These are phyloP conservation scores for Castanea sativa DNA, from an alignment of 306 rosid genomes.

Conservation along the genomic window DNA sequence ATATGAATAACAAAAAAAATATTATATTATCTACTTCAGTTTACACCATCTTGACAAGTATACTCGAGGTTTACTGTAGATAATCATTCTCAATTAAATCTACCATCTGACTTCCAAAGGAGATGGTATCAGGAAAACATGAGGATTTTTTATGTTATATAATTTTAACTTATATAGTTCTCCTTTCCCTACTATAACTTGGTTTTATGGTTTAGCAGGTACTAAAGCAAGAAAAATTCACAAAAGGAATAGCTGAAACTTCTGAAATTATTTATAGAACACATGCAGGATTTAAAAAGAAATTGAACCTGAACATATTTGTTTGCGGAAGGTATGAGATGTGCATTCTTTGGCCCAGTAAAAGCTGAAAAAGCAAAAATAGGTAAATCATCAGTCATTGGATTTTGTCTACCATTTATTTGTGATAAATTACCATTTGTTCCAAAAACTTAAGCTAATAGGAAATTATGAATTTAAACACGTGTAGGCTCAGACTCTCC, in stretches of 20 bases:
- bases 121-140: background rate
- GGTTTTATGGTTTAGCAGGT: background rate
- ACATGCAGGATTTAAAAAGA: background rate
- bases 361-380: slow-evolving; percentile 61
- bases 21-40: no score
- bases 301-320: slow-evolving; percentile 75
- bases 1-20: background rate
- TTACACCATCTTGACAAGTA: background rate
- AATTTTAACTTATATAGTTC: background rate
- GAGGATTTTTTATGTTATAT: background rate
- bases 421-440: slow-evolving; percentile 16
- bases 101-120: background rate
- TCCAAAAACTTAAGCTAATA: background rate
- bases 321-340: slow-evolving; percentile 76
- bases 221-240: background rate
- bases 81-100: background rate
- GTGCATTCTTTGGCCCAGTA: slow-evolving; percentile 60
- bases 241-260: background rate
- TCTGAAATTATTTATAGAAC: background rate
- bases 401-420: slow-evolving; percentile 23
- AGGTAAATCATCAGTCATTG: slow-evolving; percentile 35
- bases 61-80: background rate
- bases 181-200: background rate
- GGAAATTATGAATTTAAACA: no score
- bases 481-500: no score